Percentiles rank a stretch among this genome's conserved stretches.
These are phyloP conservation scores for Populus hybrid DNA, from an alignment of 441 rosid genomes.

Conservation along the genomic window DNA sequence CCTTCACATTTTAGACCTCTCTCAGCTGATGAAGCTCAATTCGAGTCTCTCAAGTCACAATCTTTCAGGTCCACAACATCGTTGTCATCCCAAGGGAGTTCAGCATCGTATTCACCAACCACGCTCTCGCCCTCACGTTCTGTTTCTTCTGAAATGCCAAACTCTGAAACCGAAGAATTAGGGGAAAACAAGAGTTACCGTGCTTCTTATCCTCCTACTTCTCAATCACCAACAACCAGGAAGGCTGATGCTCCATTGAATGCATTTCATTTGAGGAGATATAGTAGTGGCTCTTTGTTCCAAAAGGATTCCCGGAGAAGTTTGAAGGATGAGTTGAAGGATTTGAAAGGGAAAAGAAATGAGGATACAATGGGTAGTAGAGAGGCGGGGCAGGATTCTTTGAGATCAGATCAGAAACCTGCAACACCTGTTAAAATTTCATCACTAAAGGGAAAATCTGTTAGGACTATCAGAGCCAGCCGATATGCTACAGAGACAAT, in stretches of 20 bases:
- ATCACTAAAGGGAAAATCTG: conserved; percentile 53
- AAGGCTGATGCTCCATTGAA: conserved; percentile 24
- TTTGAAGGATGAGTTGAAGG: conserved; percentile 34
- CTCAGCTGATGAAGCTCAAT: conserved; percentile 58
- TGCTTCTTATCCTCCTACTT: conserved; percentile 39
- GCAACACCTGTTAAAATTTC: conserved; percentile 31
- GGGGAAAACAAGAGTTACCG: conserved; percentile 33
- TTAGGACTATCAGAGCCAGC: conserved; percentile 52
- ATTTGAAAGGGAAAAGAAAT: conserved; percentile 21
- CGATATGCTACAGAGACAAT: conserved; percentile 16
- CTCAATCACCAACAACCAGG: conserved; percentile 26
- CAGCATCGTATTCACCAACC: conserved; percentile 36
- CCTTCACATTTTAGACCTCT: conserved; percentile 46
- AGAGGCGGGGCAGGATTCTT: conserved; percentile 29
- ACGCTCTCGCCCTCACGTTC: conserved; percentile 42
- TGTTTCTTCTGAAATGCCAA: conserved; percentile 39
- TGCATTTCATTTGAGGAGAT: conserved; percentile 47
- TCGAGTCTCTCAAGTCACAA: conserved; percentile 34
- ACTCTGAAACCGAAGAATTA: conserved; percentile 37
- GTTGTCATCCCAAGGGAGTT: conserved; percentile 40
- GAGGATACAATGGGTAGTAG: conserved; percentile 24
- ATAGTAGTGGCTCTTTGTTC: conserved; percentile 46
- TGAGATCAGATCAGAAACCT: conserved; percentile 30
- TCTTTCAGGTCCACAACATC: conserved; percentile 44
- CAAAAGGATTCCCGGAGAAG: conserved; percentile 24